Evolutionary conservation across 352 stramenopile species (phyloP).

Genomic region (Pythium myriotylum): DNA sequence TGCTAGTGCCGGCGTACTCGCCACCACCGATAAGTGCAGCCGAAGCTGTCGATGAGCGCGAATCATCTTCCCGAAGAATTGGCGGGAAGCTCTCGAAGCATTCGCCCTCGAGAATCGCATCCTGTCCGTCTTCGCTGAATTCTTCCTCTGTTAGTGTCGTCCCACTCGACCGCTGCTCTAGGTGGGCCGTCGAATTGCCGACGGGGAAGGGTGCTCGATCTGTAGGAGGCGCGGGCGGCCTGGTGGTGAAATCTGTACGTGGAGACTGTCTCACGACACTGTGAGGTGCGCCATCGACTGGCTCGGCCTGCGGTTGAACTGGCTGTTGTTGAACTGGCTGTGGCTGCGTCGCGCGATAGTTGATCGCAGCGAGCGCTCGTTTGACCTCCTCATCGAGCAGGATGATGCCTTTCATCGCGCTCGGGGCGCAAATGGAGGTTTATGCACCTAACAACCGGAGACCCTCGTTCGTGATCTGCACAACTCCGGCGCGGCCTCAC

Average conservation of each 20-base stretch:
- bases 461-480: no score
- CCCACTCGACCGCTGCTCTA: no score
- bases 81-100: no score
- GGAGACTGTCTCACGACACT: not conserved
- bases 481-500: slow-evolving; percentile 29
- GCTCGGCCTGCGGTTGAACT: not conserved
- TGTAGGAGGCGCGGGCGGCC: not conserved
- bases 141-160: no score
- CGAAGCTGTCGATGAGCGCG: slow-evolving; percentile 1
- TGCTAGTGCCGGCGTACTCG: slow-evolving; percentile 42
- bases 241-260: slow-evolving; percentile 18
- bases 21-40: slow-evolving; percentile 17
- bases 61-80: no score
- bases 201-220: no score
- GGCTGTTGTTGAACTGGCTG: slow-evolving; percentile 2
- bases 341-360: no score
- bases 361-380: slow-evolving; percentile 29
- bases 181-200: no score
- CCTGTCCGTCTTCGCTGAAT: no score
- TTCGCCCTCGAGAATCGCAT: no score
- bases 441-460: no score
- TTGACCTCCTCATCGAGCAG: slow-evolving; percentile 60
- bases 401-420: slow-evolving; percentile 31
- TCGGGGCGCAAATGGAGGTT: not conserved
- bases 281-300: no score